phyloP scores from a whole-genome alignment of 2,329 filamentous ascomycete genomes.

The Gyromitra esculenta region DNA sequence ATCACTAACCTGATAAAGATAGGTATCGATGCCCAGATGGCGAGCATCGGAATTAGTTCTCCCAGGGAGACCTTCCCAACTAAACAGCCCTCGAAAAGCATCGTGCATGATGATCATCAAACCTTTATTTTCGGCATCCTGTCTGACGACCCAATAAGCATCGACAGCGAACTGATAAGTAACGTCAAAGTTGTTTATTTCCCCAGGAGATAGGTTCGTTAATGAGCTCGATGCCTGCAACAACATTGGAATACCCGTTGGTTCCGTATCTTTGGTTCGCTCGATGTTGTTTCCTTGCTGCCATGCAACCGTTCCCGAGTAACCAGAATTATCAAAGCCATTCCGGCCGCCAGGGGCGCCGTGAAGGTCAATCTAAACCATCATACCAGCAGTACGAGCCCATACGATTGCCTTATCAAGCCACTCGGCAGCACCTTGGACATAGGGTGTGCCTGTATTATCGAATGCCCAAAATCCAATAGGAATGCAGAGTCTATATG shows the following conservation, averaged over 20 bases:
- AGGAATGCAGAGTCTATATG: constrained; percentile 67
- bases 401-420: constrained; percentile 69
- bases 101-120: constrained; percentile 68
- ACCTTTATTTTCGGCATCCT: constrained; percentile 60
- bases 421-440: constrained; percentile 69
- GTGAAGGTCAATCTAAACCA: constrained; percentile 73
- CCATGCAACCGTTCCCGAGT: constrained; percentile 61
- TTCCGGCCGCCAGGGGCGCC: constrained; percentile 60
- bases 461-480: constrained; percentile 72
- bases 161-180: constrained; percentile 64
- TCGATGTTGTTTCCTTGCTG: constrained; percentile 63
- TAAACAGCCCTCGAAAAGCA: constrained; percentile 65
- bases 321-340: constrained; percentile 70
- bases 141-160: constrained; percentile 63
- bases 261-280: constrained; percentile 67
- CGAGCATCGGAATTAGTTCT: constrained; percentile 53
- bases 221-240: constrained; percentile 68
- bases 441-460: constrained; percentile 67
- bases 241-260: constrained; percentile 67
- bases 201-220: constrained; percentile 64
- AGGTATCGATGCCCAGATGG: constrained; percentile 72
- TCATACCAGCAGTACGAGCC: constrained; percentile 68
- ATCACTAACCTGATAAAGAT: constrained; percentile 74
- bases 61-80: constrained; percentile 60
- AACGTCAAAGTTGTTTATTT: constrained; percentile 60